These are phyloP conservation scores for Phytophthora pistaciae DNA, from an alignment of 352 stramenopile species.

Conservation along the genomic window DNA sequence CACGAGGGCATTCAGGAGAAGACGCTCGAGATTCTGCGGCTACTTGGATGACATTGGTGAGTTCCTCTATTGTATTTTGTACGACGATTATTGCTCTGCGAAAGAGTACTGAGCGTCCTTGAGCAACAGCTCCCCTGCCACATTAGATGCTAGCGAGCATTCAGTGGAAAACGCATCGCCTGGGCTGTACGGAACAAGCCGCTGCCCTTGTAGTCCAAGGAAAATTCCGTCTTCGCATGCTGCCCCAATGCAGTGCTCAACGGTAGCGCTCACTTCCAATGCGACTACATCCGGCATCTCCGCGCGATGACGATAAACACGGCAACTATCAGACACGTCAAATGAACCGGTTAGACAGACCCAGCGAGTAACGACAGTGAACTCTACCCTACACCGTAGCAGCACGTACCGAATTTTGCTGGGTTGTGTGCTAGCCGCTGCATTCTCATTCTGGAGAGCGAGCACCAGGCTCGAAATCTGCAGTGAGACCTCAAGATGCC, in stretches of 20 bases:
- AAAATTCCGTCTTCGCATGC: slow-evolving; percentile 59
- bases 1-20: slow-evolving; percentile 86
- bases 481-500: slow-evolving; percentile 43
- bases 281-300: slow-evolving; percentile 15
- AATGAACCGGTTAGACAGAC: slow-evolving; percentile 7
- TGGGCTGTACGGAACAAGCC: slow-evolving; percentile 36
- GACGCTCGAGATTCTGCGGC: slow-evolving; percentile 69
- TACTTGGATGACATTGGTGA: slow-evolving; percentile 33
- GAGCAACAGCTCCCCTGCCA: slow-evolving; percentile 43
- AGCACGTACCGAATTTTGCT: slow-evolving; percentile 49
- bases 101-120: slow-evolving; percentile 58
- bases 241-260: slow-evolving; percentile 49
- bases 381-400: not conserved
- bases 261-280: slow-evolving; percentile 42
- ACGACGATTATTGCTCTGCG: slow-evolving; percentile 27
- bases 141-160: slow-evolving; percentile 38
- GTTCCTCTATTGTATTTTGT: slow-evolving; percentile 27
- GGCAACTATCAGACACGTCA: slow-evolving; percentile 41
- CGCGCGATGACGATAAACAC: slow-evolving; percentile 39
- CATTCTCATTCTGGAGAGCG: slow-evolving; percentile 11
- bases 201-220: slow-evolving; percentile 47
- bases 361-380: not conserved
- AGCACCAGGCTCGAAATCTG: slow-evolving; percentile 41
- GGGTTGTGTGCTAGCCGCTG: not conserved
- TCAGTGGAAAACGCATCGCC: slow-evolving; percentile 51